Evolutionary conservation across 2,329 filamentous ascomycete species (phyloP).

Genomic region (Scopulariopsis brevicaulis): DNA sequence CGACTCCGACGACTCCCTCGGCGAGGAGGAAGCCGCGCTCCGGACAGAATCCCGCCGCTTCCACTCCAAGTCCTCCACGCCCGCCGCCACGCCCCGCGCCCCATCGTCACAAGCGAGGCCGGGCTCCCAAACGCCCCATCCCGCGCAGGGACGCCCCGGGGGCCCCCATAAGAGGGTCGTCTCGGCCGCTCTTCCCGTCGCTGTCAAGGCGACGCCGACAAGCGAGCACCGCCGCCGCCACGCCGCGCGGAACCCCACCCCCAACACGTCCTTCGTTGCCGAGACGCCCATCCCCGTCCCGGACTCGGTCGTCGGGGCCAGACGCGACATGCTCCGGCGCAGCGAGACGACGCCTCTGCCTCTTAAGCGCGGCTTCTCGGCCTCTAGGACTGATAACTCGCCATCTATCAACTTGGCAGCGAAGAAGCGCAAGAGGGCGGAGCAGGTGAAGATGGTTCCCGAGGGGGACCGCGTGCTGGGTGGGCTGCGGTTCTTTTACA

Average conservation of each 20-base stretch:
- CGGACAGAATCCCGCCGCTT: conserved; percentile 4
- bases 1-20: neutral
- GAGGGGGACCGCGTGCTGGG: conserved; percentile 47
- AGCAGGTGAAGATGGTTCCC: conserved; percentile 30
- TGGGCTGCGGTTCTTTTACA: conserved; percentile 58
- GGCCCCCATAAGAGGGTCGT: conserved; percentile 3
- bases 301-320: neutral
- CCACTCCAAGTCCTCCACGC: neutral
- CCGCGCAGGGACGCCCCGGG: conserved; percentile 13
- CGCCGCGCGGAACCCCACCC: conserved; percentile 3
- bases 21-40: neutral
- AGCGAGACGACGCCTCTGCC: conserved; percentile 20
- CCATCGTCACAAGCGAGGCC: neutral
- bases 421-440: conserved; percentile 12
- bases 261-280: conserved; percentile 14
- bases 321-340: conserved; percentile 8
- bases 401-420: conserved; percentile 4
- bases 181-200: conserved; percentile 3
- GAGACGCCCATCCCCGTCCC: conserved; percentile 17
- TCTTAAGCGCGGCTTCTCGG: conserved; percentile 6
- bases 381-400: neutral
- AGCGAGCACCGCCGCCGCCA: conserved; percentile 4
- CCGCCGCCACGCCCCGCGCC: neutral
- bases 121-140: neutral
- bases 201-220: conserved; percentile 2